Evolutionary conservation across 192 early-diverging fungal genomes (phyloP), one percentile per base, ranked within the genome.

Genomic region (Backusella morwellensis): DNA sequence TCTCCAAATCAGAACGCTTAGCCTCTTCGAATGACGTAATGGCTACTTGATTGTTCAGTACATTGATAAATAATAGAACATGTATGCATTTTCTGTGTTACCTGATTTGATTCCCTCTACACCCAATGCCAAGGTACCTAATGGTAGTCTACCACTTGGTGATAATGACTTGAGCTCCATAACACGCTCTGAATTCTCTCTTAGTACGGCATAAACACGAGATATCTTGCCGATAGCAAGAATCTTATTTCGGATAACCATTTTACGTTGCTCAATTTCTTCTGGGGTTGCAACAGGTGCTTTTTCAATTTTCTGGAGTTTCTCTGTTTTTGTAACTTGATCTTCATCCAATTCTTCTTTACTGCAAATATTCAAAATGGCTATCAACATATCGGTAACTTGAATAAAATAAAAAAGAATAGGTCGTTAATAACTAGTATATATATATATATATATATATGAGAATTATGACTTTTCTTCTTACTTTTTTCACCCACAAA

Each of bases 401-500:
- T 80, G 1, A 50, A 50, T 63, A 26, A 29, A 26, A 59, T 21
- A 19, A 56, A 21, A 14, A 54, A 21, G 3, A 42, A 74, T 34
- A 0, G 7, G 19, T 15, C 7, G 15, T 23, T 63, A 36, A 32
- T n/a, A 54, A 12, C 19, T 38, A 70, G 32, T 14, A 44, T 26
- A 3, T 19, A 34, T 15, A 69, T 1, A 69, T 11, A 38, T 14
- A 70, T 15, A 54, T 66, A 34, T 5, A 29, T 29, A 72, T 56
- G 42, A 47, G 23, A 19, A 75, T 34, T n/a, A 12, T 26, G 0
- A 35, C 9, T 21, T 21, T 75, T 56, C 21, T 56, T 21, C 86
- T 77, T 83, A 96, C 94, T 95, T 80, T 99, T 99, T 86, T 99
- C 97, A 54, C 97, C 97, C n/a, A 99, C 96, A 88, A 99, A 99